A percentile compares a stretch with the other conserved stretches of the same genome.
These are phyloP conservation scores for Talaromyces sp. DNA, from an alignment of 2,329 filamentous ascomycete species.

Conservation along the genomic window DNA sequence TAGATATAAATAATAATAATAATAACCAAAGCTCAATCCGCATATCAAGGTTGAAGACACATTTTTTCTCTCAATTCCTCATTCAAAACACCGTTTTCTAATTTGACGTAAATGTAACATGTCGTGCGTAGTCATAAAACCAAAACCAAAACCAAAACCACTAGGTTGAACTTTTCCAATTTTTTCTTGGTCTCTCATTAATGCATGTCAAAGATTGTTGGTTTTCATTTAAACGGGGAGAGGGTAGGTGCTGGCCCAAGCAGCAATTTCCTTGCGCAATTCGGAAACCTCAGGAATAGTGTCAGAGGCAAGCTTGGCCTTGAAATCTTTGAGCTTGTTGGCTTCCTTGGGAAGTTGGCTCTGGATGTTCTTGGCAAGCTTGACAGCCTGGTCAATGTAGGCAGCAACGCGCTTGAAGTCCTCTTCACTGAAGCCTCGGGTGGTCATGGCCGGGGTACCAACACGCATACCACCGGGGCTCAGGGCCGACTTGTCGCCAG, in stretches of 20 bases:
- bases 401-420: conserved; percentile 86
- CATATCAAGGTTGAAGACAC: background rate
- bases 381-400: conserved; percentile 87
- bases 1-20: background rate
- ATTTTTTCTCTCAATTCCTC: background rate
- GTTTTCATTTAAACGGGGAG: conserved; percentile 56
- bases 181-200: background rate
- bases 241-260: conserved; percentile 86
- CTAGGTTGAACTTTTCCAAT: conserved; percentile 13
- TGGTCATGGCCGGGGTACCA: conserved; percentile 96
- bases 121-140: background rate
- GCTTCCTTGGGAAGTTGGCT: conserved; percentile 82
- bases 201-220: background rate
- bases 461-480: conserved; percentile 94
- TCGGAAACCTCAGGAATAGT: conserved; percentile 75
- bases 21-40: background rate
- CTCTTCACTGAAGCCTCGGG: conserved; percentile 83
- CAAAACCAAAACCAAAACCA: conserved; percentile 1
- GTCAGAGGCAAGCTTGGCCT: conserved; percentile 78
- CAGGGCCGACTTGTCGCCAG: conserved; percentile 94
- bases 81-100: background rate
- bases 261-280: conserved; percentile 82
- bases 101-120: background rate
- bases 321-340: conserved; percentile 99
- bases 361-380: conserved; percentile 87